phyloP scores from a whole-genome alignment of 805 yeast species.

The Wickerhamomyces sydowiorum region DNA sequence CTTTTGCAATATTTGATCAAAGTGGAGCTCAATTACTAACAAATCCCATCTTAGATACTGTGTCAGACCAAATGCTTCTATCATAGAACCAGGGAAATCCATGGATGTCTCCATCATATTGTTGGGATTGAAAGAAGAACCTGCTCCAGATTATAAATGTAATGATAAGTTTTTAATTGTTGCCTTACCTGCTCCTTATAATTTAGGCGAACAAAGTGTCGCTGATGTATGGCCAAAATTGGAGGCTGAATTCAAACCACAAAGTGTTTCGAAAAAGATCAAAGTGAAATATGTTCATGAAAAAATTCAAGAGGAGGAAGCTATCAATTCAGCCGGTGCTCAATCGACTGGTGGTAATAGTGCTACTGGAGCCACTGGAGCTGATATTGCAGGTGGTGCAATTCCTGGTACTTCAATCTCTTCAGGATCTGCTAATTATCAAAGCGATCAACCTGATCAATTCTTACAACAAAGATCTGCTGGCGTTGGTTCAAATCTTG shows the following conservation, averaged over 20 bases:
- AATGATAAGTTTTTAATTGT: conserved; percentile 91
- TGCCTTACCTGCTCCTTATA: conserved; percentile 68
- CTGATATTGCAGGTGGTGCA: conserved; percentile 14
- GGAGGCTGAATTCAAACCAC: conserved; percentile 51
- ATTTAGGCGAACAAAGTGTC: conserved; percentile 49
- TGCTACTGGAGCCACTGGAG: conserved; percentile 14
- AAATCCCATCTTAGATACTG: conserved; percentile 47
- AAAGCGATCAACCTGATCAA: conserved; percentile 3
- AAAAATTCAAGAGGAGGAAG: conserved; percentile 1
- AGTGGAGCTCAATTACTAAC: no score
- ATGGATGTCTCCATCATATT: conserved; percentile 76
- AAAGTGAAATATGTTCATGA: conserved; percentile 49
- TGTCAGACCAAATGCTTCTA: conserved; percentile 91
- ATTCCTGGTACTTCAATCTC: conserved; percentile 14
- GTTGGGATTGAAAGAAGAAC: conserved; percentile 77
- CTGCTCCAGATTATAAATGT: conserved; percentile 67
- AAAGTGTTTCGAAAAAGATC: conserved; percentile 57
- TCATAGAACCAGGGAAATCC: conserved; percentile 68
- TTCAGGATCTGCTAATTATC: conserved; percentile 9
- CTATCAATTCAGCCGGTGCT: no score
- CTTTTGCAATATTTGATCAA: no score
- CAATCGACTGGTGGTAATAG: conserved; percentile 9
- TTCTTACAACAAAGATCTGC: neutral
- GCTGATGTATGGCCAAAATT: conserved; percentile 73
- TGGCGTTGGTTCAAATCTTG: conserved; percentile 5